Evolutionary conservation across 495 filamentous ascomycete genomes (phyloP), one percentile per base, ranked within the genome.

Genomic region (Geopyxis carbonaria): DNA sequence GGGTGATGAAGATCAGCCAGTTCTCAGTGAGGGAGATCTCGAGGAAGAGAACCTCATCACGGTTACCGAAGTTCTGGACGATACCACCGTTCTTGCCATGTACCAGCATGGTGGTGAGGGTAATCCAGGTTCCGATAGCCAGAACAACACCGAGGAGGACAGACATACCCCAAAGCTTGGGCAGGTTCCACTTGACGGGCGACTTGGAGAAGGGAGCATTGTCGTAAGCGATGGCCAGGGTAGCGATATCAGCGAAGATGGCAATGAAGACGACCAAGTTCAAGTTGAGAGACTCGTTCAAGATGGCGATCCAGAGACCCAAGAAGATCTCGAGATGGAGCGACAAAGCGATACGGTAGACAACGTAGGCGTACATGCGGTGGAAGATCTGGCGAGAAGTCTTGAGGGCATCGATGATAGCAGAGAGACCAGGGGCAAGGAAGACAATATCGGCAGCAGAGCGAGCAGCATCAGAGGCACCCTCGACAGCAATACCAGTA

Each of bases 1-100:
- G 78, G 44, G 85, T 93, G 59, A 92, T 85, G 66, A 93, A 87
- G 63, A 93, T 93, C 31, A 92, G 71, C 84, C 85, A 93, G 62
- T 89, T 93, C 66, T 93, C 80, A 38, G 85, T 80, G 42, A 93
- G 70, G 9, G 80, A 78, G 59, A 93, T 83, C 59, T 93, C 69
- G 34, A 93, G 73, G 67, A 93, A 93, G 45, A 93, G 57, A 28
- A 93, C 75, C 44, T 73, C 70, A 54, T 92, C 79, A 31, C 76
- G 69, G 51, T 75, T 70, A 65, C 85, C 85, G 47, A 75, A 78
- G 60, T 85, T 81, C 66, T 91, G 78, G 41, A 84, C 75, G 47
- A 93, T 81, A 67, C 84, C 84, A 50, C 75, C 79, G 44, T 76
- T 56, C 43, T 69, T 57, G 25, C 72, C 71, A 37, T 64, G 64